These are phyloP conservation scores for Melastoma candidum DNA, from an alignment of 441 rosid genomes.

Conservation along the genomic window DNA sequence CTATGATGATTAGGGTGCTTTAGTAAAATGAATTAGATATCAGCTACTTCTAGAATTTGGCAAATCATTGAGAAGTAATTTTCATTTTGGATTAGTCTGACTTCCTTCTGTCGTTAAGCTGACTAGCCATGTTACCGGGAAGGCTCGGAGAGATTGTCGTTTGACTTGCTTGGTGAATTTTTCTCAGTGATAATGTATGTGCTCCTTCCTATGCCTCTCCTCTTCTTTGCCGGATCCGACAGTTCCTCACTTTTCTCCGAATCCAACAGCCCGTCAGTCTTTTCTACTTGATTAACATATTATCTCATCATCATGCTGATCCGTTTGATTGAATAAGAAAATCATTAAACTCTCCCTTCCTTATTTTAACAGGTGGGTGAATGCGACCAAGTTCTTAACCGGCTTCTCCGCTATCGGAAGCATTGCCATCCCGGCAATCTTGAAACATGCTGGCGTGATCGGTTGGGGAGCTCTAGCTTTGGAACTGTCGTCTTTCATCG, in stretches of 20 bases:
- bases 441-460: slow-evolving; percentile 84
- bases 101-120: too few species aligned
- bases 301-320: slow-evolving; percentile 1
- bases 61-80: too few species aligned
- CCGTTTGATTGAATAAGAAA: not conserved
- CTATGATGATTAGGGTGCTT: not conserved
- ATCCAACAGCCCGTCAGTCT: slow-evolving; percentile 46
- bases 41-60: too few species aligned
- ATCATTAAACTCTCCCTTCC: not conserved
- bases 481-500: slow-evolving; percentile 69
- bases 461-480: slow-evolving; percentile 88
- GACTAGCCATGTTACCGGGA: not conserved
- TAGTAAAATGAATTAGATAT: not conserved
- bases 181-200: slow-evolving; percentile 76
- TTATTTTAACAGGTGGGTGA: slow-evolving; percentile 52
- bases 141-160: not conserved
- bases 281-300: not conserved
- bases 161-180: slow-evolving; percentile 8
- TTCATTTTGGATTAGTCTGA: too few species aligned
- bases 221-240: slow-evolving; percentile 76
- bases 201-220: slow-evolving; percentile 85
- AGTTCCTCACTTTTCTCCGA: slow-evolving; percentile 47
- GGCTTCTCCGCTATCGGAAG: slow-evolving; percentile 93
- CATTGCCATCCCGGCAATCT: slow-evolving; percentile 79
- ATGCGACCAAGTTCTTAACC: slow-evolving; percentile 82